Conservation (phyloP, 257 asterid species). For the Solanum arcanum region DNA sequence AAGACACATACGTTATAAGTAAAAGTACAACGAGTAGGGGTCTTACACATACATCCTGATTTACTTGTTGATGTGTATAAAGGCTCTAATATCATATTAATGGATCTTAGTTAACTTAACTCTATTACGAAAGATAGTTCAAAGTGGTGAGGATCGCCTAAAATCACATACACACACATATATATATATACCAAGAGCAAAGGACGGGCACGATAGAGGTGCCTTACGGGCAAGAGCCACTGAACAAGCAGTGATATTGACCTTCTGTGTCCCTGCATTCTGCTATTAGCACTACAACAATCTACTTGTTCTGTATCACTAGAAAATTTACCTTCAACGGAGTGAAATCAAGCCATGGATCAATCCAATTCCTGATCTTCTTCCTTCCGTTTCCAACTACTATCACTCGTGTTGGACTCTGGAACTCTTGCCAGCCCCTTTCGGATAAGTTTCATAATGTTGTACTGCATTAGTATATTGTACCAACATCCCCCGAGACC, state of each 20-base stretch:
- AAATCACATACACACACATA: not conserved
- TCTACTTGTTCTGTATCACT: not conserved
- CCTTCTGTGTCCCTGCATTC: slow-evolving; percentile 2
- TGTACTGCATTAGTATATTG: not conserved
- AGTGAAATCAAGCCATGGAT: not conserved
- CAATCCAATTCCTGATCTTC: not conserved
- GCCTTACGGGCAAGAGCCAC: slow-evolving; percentile 43
- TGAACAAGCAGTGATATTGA: slow-evolving; percentile 54
- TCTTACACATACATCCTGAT: not conserved
- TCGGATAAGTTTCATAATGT: not conserved
- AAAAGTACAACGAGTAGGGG: not conserved
- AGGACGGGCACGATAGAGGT: slow-evolving; percentile 7
- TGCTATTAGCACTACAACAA: not conserved
- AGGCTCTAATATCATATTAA: not conserved
- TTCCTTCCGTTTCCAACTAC: not conserved
- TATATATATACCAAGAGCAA: slow-evolving; percentile 23
- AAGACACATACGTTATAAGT: not conserved
- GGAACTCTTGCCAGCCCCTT: not conserved
- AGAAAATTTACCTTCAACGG: not conserved
- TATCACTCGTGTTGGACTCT: not conserved
- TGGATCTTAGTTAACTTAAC: not conserved
- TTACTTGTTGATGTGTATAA: not conserved
- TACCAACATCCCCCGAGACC: not conserved
- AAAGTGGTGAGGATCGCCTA: not conserved
- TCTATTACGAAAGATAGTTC: not conserved